Percentiles rank a stretch among this genome's conserved stretches.
Evolutionary conservation across 768 basidiomycete species (phyloP).

Genomic region (Termitomyces sp.): DNA sequence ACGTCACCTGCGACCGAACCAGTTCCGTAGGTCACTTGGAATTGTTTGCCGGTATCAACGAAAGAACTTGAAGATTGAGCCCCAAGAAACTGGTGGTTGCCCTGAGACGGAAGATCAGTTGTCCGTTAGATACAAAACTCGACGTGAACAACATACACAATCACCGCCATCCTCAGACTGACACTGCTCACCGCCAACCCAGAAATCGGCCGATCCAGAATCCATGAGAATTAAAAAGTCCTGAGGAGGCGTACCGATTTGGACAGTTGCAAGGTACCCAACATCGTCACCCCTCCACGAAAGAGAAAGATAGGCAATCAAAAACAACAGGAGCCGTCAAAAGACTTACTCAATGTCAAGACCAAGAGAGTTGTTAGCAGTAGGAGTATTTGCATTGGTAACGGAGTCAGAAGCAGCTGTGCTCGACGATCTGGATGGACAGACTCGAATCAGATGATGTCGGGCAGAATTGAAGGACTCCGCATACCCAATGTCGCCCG

Average conservation of each 20-base stretch:
- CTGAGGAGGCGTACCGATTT: slow-evolving; percentile 64
- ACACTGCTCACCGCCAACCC: slow-evolving; percentile 59
- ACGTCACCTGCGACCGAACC: slow-evolving; percentile 66
- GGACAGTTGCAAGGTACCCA: slow-evolving; percentile 52
- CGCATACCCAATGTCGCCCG: not conserved
- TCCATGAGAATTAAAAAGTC: slow-evolving; percentile 63
- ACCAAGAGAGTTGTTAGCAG: slow-evolving; percentile 53
- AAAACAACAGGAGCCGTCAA: not conserved
- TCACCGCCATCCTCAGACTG: slow-evolving; percentile 37
- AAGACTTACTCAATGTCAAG: slow-evolving; percentile 63
- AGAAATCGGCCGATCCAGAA: slow-evolving; percentile 66
- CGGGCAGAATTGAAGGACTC: not conserved
- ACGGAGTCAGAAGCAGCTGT: slow-evolving; percentile 23
- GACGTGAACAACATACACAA: slow-evolving; percentile 28
- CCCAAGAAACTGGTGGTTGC: slow-evolving; percentile 68
- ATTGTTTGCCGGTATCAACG: slow-evolving; percentile 43
- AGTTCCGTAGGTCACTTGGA: slow-evolving; percentile 66
- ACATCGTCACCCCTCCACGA: slow-evolving; percentile 37
- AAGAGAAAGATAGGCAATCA: not conserved
- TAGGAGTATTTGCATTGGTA: slow-evolving; percentile 34
- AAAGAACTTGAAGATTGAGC: slow-evolving; percentile 60
- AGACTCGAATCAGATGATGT: not conserved
- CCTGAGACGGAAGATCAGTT: slow-evolving; percentile 23
- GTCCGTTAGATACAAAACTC: not conserved
- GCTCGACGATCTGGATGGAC: not conserved